Base-by-base conservation (phyloP, 805 yeast species). In the Starmerella cellae region DNA sequence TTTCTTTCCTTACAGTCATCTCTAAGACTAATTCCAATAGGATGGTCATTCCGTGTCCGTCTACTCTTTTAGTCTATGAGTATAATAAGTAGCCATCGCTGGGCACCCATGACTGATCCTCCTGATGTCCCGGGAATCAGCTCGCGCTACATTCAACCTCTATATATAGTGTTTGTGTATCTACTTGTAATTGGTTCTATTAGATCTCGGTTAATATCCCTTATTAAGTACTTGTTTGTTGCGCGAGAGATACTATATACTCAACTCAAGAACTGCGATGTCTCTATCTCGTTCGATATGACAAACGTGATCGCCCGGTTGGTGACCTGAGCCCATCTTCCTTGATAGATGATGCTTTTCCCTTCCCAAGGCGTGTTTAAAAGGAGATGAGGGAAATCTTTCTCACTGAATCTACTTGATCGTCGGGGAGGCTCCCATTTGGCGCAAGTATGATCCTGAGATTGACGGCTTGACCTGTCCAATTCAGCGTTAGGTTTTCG, bases 91-190 rank as follows among this genome's bases (percentile, higher is more conserved):
- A 45, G 39, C 58, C 59, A 48, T 48, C 54, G 55, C 61, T 58
- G 62, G 62, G 62, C 62, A 51, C 61, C 62, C 53, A 53, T 46
- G 57, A 47, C 50, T 42, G 62, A 57, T 24, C 16, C 14, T 20
- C 23, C 35, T 57, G 62, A 56, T 24, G 52, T 45, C 51, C 51
- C 57, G 61, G 62, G 61, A 58, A 58, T 58, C 62, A 58, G 60
- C 55, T 46, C 51, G 57, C 51, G 54, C 55, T 26, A 58, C 61
- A 58, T 45, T 2, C 21, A 9, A 8, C 28, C n/a, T n/a, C n/a
- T n/a, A n/a, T n/a, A n/a, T n/a, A n/a, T n/a, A n/a, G n/a, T n/a
- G n/a, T n/a, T n/a, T n/a, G n/a, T n/a, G n/a, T n/a, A n/a, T n/a
- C n/a, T n/a, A n/a, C n/a, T n/a, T n/a, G n/a, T n/a, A n/a, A n/a